Percentiles rank a stretch among this genome's conserved stretches.
phyloP scores from a whole-genome alignment of 1,139 yeast species.

The Protomyces arabidopsidicola region DNA sequence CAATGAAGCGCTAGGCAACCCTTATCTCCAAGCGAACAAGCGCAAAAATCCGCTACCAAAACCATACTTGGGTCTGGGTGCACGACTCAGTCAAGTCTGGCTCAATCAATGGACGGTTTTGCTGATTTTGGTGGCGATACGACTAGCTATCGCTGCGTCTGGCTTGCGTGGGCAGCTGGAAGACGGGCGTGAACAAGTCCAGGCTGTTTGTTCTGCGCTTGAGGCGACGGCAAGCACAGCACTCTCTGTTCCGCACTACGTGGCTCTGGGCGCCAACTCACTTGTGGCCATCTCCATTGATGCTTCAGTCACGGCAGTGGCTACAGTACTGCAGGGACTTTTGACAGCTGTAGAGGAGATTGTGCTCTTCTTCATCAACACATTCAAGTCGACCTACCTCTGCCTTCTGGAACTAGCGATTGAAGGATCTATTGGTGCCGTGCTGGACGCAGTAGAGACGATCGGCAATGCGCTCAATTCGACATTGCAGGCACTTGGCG shows the following conservation, averaged over 20 bases:
- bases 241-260: conserved; percentile 53
- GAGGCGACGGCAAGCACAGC: conserved; percentile 47
- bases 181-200: conserved; percentile 35
- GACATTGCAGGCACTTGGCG: conserved; percentile 52
- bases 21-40: background rate
- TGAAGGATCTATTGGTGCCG: conserved; percentile 66
- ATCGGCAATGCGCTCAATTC: conserved; percentile 57
- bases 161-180: conserved; percentile 36
- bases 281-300: conserved; percentile 49
- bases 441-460: conserved; percentile 65
- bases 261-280: conserved; percentile 52
- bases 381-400: conserved; percentile 78
- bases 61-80: conserved; percentile 40
- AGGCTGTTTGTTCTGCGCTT: conserved; percentile 45
- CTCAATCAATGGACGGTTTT: conserved; percentile 38
- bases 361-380: conserved; percentile 60
- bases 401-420: conserved; percentile 73
- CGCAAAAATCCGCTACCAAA: background rate
- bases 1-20: background rate
- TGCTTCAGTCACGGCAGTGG: conserved; percentile 47
- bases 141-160: conserved; percentile 38
- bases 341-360: conserved; percentile 57
- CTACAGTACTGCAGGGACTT: conserved; percentile 44
- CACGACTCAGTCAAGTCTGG: conserved; percentile 40
- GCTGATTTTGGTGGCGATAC: conserved; percentile 38